These are phyloP conservation scores for Escallonia herrerae DNA, from an alignment of 129 eudicot genomes.

Conservation along the genomic window DNA sequence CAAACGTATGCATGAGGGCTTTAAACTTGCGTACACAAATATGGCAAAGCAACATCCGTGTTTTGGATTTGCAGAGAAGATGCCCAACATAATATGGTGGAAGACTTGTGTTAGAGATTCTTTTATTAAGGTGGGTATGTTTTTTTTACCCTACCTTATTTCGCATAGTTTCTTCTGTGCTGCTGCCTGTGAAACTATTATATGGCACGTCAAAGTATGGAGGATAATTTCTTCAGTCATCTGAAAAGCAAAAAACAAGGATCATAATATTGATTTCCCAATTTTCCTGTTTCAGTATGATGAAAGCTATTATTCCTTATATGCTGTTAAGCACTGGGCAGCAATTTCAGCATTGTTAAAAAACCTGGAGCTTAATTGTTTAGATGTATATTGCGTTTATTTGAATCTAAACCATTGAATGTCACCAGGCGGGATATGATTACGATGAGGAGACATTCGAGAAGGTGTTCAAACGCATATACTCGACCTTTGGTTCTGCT, in stretches of 20 bases:
- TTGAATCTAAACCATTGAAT: constrained; percentile 6
- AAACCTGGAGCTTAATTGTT: too few species aligned
- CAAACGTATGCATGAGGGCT: constrained; percentile 91
- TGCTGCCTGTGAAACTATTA: too few species aligned
- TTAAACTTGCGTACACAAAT: constrained; percentile 78
- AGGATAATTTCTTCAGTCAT: too few species aligned
- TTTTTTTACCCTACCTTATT: background rate
- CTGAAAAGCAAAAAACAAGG: too few species aligned
- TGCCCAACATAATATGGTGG: constrained; percentile 98
- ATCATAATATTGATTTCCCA: too few species aligned
- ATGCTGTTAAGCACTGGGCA: too few species aligned
- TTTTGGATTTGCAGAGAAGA: constrained; percentile 78
- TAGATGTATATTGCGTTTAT: too few species aligned
- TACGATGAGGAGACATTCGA: constrained; percentile 96
- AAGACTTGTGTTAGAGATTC: constrained; percentile 82
- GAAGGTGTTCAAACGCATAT: constrained; percentile 80
- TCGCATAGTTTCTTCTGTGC: too few species aligned
- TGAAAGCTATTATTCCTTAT: too few species aligned
- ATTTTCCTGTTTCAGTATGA: too few species aligned
- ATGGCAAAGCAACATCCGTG: constrained; percentile 92
- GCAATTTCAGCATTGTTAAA: too few species aligned
- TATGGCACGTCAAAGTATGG: too few species aligned
- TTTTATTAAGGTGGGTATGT: constrained; percentile 60
- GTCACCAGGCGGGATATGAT: constrained; percentile 86
- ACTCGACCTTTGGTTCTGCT: constrained; percentile 84